Base-by-base conservation (phyloP, 345 rosid species). In the Gossypium herbaceum region DNA sequence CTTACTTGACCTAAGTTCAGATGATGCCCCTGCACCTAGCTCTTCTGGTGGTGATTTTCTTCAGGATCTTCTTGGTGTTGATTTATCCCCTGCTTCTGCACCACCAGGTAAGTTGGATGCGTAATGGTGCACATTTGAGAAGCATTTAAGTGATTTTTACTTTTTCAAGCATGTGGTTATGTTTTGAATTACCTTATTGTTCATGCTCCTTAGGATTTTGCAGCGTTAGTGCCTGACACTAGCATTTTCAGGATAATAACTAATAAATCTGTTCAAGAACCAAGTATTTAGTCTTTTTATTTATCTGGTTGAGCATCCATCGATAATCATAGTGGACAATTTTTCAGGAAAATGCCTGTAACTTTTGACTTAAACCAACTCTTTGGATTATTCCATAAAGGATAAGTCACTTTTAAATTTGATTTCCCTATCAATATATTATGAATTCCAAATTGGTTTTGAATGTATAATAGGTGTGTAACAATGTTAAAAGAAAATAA, bases 61-160 rank as follows among this genome's bases (percentile, higher is more conserved):
- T 81, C 86, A 87, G 48, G 99, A 95, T 84, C 97, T 95, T 81
- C 94, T 95, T 16, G 92, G 96, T 79, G 89, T 86, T 80, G 99
- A 91, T 81, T 73, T 92, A 73, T 73, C 89, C 60, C 77, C 92
- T 44, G 79, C 90, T 12, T 63, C 95, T 74, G 75, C 78, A 50
- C 86, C 84, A 73, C 75, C 89, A 74, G 94, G 99, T 95, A 71
- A 79, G 96, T 84, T 77, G 73, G 55, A 65, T 55, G 11, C 52
- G 43, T 69, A 16, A 19, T 54, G 25, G 34, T 58, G 20, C 72
- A 62, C 41, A 65, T 43, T 57, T 59, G 13, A 56, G 60, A 19
- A 55, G 56, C 67, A 68, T 39, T 61, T 48, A 19, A 73, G 29
- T 62, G 55, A 52, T 50, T 10, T 45, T 39, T 13, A n/a, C 43